Evolutionary conservation across 208 protist species (phyloP).

Genomic region (Leishmania lainsoni): DNA sequence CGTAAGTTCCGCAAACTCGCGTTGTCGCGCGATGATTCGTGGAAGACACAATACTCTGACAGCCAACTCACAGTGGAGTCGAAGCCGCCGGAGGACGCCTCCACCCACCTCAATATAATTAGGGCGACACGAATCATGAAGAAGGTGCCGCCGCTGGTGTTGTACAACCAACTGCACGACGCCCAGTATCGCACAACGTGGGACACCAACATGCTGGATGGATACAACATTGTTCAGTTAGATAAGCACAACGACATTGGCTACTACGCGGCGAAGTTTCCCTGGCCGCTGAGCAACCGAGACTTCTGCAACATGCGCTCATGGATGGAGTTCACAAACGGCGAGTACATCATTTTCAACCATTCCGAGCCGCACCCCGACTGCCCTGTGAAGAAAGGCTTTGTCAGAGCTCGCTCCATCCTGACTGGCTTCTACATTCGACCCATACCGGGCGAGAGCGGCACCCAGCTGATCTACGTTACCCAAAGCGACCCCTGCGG

Average conservation of each 20-base stretch:
- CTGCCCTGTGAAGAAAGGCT: slow-evolving; percentile 78
- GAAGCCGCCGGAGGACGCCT: slow-evolving; percentile 47
- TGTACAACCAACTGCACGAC: slow-evolving; percentile 91
- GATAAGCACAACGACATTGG: slow-evolving; percentile 90
- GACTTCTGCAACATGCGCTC: slow-evolving; percentile 93
- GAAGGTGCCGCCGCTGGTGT: slow-evolving; percentile 54
- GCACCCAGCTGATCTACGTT: slow-evolving; percentile 76
- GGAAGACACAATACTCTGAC: slow-evolving; percentile 63
- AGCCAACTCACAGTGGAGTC: slow-evolving; percentile 54
- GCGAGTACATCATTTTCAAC: slow-evolving; percentile 93
- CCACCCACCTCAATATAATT: slow-evolving; percentile 77
- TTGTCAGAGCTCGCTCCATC: slow-evolving; percentile 83
- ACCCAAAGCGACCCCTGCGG: slow-evolving; percentile 89
- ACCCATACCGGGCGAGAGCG: slow-evolving; percentile 37
- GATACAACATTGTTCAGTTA: slow-evolving; percentile 83
- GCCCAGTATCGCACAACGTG: slow-evolving; percentile 81
- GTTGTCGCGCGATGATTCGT: slow-evolving; percentile 35
- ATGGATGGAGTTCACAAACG: slow-evolving; percentile 92
- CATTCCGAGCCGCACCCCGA: slow-evolving; percentile 81
- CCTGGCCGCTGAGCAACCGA: slow-evolving; percentile 84
- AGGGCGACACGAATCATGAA: slow-evolving; percentile 72
- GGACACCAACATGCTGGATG: slow-evolving; percentile 88
- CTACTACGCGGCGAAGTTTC: slow-evolving; percentile 90
- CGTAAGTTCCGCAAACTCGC: slow-evolving; percentile 56
- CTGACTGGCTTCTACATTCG: slow-evolving; percentile 85